Evolutionary conservation across 1,284 basidiomycete species (phyloP), one percentile per base, ranked within the genome.

Genomic region (Flammula alnicola): DNA sequence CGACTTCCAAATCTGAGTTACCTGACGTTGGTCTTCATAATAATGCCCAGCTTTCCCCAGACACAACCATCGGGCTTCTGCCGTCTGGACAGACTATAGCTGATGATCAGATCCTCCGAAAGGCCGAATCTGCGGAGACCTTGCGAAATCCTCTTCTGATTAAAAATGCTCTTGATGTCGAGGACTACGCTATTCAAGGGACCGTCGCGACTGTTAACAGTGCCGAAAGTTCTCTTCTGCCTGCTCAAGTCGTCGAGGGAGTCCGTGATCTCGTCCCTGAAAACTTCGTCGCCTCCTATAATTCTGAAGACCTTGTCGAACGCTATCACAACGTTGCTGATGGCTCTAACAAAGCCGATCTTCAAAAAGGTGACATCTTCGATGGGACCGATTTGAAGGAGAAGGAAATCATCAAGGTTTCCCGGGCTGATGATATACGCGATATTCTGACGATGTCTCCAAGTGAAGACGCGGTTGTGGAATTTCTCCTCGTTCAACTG

Each of bases 291-390:
- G 31, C 33, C 10, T 23, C 39, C 23, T 1, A 31, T 9, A 37
- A 38, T 12, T 16, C 12, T 12, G n/a, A 35, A 33, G 36, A 16
- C 38, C 37, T 36, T 19, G 37, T 41, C 43, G 22, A 45, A 46
- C 26, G 25, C 37, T 43, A 40, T 47, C 27, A 43, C 40, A 41
- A 39, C 29, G 40, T 37, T 47, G 44, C 38, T 32, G 50, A 46
- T 14, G 32, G 11, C 35, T 41, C 19, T 38, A 32, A 14, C 19
- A 5, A 32, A 31, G 44, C 39, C 37, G 44, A 37, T 47, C 44
- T 46, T 37, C 43, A 45, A 32, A 41, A 45, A 46, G 44, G 38
- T 51, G 39, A 42, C 16, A 47, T 35, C 26, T 17, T 26, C 23
- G 38, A 49, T 17, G 49, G 30, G 12, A 22, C 19, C 9, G 8